Percentiles rank a stretch among this genome's conserved stretches.
Evolutionary conservation across 2,329 filamentous ascomycete species (phyloP).

Genomic region (Paraconiothyrium brasiliense): DNA sequence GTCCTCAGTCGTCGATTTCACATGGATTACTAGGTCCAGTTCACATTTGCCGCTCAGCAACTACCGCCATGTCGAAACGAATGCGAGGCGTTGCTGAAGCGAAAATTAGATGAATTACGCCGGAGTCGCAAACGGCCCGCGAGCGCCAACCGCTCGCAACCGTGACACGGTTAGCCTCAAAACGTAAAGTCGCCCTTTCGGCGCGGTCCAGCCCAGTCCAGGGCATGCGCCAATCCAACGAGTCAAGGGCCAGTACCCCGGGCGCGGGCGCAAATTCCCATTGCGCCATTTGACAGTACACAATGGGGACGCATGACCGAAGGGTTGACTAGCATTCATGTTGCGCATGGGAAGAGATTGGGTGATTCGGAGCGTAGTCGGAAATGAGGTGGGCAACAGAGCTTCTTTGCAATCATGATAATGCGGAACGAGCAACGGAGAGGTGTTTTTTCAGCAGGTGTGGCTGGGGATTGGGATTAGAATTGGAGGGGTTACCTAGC

Average conservation of each 20-base stretch:
- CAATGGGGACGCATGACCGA: neutral
- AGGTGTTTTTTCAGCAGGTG: neutral
- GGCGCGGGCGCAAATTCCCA: neutral
- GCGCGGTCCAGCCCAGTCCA: neutral
- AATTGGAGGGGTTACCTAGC: neutral
- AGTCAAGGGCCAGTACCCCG: constrained; percentile 1
- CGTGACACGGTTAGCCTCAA: constrained; percentile 1
- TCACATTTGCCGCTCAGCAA: neutral
- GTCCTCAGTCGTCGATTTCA: neutral
- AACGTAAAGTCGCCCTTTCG: constrained; percentile 9
- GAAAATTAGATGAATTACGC: neutral
- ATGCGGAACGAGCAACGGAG: neutral
- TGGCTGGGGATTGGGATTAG: constrained; percentile 6
- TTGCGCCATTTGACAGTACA: neutral
- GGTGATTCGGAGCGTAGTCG: neutral
- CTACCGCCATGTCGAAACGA: neutral
- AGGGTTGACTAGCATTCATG: neutral
- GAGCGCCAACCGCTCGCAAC: neutral
- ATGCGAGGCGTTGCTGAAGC: too few species aligned
- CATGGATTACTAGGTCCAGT: neutral
- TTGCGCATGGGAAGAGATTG: neutral
- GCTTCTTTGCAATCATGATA: neutral
- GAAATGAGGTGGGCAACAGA: neutral
- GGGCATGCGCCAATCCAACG: neutral
- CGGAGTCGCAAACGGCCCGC: constrained; percentile 9